Conservation (phyloP, 768 basidiomycete genomes). For the Brasilioporus rufonigricans region DNA sequence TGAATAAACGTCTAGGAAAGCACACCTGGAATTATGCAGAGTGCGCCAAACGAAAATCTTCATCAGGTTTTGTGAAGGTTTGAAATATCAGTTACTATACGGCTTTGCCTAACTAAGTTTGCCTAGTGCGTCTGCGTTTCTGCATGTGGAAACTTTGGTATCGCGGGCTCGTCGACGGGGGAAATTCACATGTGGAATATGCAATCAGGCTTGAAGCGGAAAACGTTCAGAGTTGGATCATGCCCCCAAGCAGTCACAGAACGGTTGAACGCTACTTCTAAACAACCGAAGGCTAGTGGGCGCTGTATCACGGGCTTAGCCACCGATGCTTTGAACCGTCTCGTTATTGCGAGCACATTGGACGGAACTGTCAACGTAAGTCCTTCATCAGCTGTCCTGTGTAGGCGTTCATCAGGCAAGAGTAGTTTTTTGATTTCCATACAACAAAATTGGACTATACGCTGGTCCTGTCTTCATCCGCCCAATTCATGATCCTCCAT, state of each 20-base stretch:
- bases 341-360: constrained; percentile 78
- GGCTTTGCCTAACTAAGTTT: neutral
- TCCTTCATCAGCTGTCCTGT: constrained; percentile 8
- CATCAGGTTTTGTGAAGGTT: constrained; percentile 73
- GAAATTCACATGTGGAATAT: constrained; percentile 92
- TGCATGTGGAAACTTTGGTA: constrained; percentile 93
- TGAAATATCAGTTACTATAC: neutral
- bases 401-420: neutral
- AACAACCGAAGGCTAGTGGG: constrained; percentile 41
- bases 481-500: constrained; percentile 72
- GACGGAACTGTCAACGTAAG: constrained; percentile 89
- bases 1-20: constrained; percentile 78
- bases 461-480: constrained; percentile 62
- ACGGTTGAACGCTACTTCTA: constrained; percentile 40
- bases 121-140: constrained; percentile 80
- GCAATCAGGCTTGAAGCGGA: constrained; percentile 88
- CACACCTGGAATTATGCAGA: constrained; percentile 62
- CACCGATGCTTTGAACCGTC: constrained; percentile 80
- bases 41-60: constrained; percentile 43
- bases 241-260: constrained; percentile 54
- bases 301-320: constrained; percentile 79
- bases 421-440: constrained; percentile 96
- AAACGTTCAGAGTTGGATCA: constrained; percentile 67
- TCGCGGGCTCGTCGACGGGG: constrained; percentile 80
- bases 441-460: constrained; percentile 71